Conservation (phyloP, 73 alveolate species). For the Blepharisma japonicum region DNA sequence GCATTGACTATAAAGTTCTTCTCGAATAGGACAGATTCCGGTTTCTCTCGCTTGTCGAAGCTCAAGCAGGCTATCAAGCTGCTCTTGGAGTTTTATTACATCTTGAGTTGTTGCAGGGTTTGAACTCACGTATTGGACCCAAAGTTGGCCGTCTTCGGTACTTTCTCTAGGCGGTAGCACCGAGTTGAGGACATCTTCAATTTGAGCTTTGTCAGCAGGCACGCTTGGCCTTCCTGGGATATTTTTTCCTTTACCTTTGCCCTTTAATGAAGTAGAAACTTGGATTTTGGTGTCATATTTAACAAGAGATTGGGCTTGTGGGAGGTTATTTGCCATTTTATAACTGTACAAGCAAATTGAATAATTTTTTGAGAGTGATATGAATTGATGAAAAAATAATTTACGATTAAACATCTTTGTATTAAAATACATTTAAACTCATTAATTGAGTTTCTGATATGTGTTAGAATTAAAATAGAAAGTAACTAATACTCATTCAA, state of each 20-base stretch:
- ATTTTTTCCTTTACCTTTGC: slow-evolving; percentile 51
- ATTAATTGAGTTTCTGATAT: too few species aligned
- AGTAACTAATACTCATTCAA: too few species aligned
- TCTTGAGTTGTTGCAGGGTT: slow-evolving; percentile 97
- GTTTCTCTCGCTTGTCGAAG: slow-evolving; percentile 99
- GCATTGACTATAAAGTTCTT: slow-evolving; percentile 98
- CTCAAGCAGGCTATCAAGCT: slow-evolving; percentile 94
- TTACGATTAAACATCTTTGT: too few species aligned
- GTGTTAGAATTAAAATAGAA: too few species aligned
- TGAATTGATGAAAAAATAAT: too few species aligned
- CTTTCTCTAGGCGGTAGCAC: slow-evolving; percentile 98
- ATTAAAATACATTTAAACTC: too few species aligned
- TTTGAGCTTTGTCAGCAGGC: slow-evolving; percentile 44
- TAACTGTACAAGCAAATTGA: background rate
- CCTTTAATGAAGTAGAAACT: slow-evolving; percentile 64
- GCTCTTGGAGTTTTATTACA: slow-evolving; percentile 94
- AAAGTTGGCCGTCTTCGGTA: slow-evolving; percentile 91
- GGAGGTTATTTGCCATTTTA: slow-evolving; percentile 8
- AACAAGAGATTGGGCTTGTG: slow-evolving; percentile 52
- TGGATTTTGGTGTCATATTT: slow-evolving; percentile 74
- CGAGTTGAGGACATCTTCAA: slow-evolving; percentile 95
- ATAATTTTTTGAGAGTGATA: too few species aligned
- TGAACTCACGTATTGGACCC: slow-evolving; percentile 94
- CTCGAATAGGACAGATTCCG: slow-evolving; percentile 99
- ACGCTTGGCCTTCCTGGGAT: slow-evolving; percentile 37